Evolutionary conservation across 805 yeast genomes (phyloP), one percentile per base, ranked within the genome.

Genomic region (Saccharomycopsis schoenii): DNA sequence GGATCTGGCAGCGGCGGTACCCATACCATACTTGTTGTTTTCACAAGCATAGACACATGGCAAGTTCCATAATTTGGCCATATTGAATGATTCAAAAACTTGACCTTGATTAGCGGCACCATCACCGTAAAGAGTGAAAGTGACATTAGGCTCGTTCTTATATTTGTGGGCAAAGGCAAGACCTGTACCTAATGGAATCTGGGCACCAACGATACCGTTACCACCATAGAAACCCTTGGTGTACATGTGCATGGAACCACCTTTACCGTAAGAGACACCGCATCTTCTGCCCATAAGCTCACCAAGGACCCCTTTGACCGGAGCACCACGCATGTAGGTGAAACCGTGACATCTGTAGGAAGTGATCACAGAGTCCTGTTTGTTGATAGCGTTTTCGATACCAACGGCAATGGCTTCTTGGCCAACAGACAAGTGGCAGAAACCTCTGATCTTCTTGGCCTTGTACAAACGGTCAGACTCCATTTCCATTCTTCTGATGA

Each of bases 91-190:
- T 80, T 94, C 99, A 70, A 94, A 94, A 65, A 92, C 97, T 80
- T 94, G 99, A 74, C 99, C 99, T 80, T 94, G 99, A 82, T 94
- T 94, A 66, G 98, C 86, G 59, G 99, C 99, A 83, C 99, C 99
- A 73, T 94, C 99, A 78, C 99, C 99, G 78, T 94, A 94, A 66
- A 94, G 78, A 62, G 96, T 77, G 76, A 91, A 93, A 63, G 96
- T 83, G 71, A 93, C 90, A 69, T 84, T 84, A 65, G 78, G 80
- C 71, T 90, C 91, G 71, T 84, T 84, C 74, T 83, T 84, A 81
- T 94, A 94, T 79, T 91, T 91, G 80, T 94, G 98, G 67, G 98
- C 96, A 77, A 92, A 94, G n/a, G 97, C 96, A 68, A 94, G 81
- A 70, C 99, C 99, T 60, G 97, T 90, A 73, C 99, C 99, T 69